Evolutionary conservation across 495 filamentous ascomycete species (phyloP).

Genomic region (Ascodesmis nigricans): DNA sequence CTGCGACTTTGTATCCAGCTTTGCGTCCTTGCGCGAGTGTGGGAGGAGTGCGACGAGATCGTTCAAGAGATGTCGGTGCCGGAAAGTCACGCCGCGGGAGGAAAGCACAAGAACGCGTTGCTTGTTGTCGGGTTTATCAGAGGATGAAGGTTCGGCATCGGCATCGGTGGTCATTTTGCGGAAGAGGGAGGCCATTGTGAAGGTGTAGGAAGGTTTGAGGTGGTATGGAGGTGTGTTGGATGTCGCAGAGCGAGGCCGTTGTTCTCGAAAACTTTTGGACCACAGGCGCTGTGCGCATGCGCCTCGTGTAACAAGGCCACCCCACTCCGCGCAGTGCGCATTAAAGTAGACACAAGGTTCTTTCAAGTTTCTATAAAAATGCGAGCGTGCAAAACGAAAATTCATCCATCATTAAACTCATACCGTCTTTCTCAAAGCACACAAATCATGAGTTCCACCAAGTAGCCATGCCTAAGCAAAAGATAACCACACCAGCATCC

Average conservation of each 20-base stretch:
- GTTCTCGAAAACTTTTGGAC: too few relatives aligned
- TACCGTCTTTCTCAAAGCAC: too few relatives aligned
- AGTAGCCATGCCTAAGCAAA: conserved; percentile 26
- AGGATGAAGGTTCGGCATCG: too few relatives aligned
- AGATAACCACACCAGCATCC: conserved; percentile 30
- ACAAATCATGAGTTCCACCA: conserved; percentile 33
- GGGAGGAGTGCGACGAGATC: conserved; percentile 78
- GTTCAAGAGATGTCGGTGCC: conserved; percentile 84
- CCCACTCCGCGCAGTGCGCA: too few relatives aligned
- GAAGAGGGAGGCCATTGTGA: conserved; percentile 78
- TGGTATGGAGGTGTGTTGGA: neutral
- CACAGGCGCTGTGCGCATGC: too few relatives aligned
- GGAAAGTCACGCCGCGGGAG: conserved; percentile 71
- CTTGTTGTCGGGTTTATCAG: conserved; percentile 33
- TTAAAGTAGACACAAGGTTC: too few relatives aligned
- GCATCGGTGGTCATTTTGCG: conserved; percentile 51
- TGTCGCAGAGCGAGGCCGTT: too few relatives aligned
- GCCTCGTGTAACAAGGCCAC: too few relatives aligned
- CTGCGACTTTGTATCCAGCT: conserved; percentile 89
- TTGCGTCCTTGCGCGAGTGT: conserved; percentile 80
- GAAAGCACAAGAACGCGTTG: conserved; percentile 76
- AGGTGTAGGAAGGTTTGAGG: neutral
- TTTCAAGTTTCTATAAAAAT: too few relatives aligned
- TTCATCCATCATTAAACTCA: too few relatives aligned
- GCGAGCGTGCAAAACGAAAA: too few relatives aligned